Base-by-base conservation (phyloP, 2,329 filamentous ascomycete genomes). In the Fusarium sp. region DNA sequence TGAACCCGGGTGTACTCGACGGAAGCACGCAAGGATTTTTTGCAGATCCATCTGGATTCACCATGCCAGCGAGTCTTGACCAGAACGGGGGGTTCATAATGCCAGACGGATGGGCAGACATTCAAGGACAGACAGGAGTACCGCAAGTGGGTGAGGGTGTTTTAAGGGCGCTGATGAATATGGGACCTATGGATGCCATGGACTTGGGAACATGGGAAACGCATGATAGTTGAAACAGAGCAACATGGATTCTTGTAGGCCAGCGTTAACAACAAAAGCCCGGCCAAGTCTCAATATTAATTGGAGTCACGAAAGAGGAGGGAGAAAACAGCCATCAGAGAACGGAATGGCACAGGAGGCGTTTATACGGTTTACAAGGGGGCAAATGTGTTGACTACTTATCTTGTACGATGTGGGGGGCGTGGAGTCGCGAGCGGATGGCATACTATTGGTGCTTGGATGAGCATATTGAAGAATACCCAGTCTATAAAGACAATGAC, bases 171-270 rank as follows among this genome's bases (percentile, higher is more conserved):
- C 73, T 87, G 52, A 84, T 86, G 80, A 82, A 80, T 50, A 81
- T 87, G 76, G 82, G 81, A 8, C 78, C 83, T 0, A 84, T 88
- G 79, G 84, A 88, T 62, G 80, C 81, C 10, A 85, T 88, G 82
- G 84, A 85, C 62, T 73, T 83, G 54, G 76, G 75, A 14, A 73
- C 77, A 29, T 84, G 82, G 82, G 80, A 82, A 53, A 63, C 71
- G 21, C 70, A 66, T 7, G 71, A 73, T 36, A 67, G 72, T 70
- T 65, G 57, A 61, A 61, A 46, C 23, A 14, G 49, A 62, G 14
- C n/a, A 57, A 55, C 56, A 29, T 55, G 45, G 38, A 42, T 43
- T 47, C 35, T 37, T 29, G 39, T 25, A 25, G 38, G 39, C n/a
- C 27, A 31, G 23, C 23, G 19, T 15, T 29, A 32, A 49, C 25